A percentile compares a stretch with the other conserved stretches of the same genome.
Evolutionary conservation across 306 rosid genomes (phyloP).

Genomic region (Begonia loranthoides): DNA sequence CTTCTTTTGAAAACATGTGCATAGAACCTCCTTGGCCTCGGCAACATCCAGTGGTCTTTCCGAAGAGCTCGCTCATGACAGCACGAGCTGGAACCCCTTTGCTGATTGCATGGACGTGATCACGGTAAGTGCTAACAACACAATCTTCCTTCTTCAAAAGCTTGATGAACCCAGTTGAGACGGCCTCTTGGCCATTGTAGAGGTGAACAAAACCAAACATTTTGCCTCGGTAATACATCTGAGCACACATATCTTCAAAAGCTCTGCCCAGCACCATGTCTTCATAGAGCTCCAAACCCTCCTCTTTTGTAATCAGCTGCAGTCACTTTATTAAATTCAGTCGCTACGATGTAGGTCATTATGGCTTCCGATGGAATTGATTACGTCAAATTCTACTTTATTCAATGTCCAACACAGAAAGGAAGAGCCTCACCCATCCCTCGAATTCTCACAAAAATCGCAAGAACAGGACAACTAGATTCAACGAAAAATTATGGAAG

Average conservation of each 20-base stretch:
- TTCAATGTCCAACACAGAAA: no score
- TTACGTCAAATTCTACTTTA: no score
- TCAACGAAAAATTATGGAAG: no score
- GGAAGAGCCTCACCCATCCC: neutral
- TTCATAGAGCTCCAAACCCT: conserved; percentile 79
- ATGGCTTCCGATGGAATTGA: no score
- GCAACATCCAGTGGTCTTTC: conserved; percentile 92
- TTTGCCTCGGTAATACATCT: conserved; percentile 94
- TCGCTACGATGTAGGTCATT: no score
- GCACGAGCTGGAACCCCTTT: conserved; percentile 88
- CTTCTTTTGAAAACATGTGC: conserved; percentile 97
- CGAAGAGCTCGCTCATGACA: conserved; percentile 97
- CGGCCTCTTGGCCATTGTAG: conserved; percentile 99
- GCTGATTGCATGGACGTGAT: conserved; percentile 91
- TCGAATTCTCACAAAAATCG: neutral
- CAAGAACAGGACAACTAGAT: neutral
- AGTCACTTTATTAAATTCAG: no score
- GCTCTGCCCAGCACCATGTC: conserved; percentile 88
- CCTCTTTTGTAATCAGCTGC: conserved; percentile 58
- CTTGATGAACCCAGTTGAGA: conserved; percentile 92
- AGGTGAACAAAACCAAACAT: conserved; percentile 99
- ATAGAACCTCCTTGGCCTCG: conserved; percentile 98
- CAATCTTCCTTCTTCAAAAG: conserved; percentile 58
- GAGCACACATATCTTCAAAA: conserved; percentile 97
- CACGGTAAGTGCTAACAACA: conserved; percentile 90